Conservation (phyloP, 805 yeast species). For the Yamadazyma sp. region DNA sequence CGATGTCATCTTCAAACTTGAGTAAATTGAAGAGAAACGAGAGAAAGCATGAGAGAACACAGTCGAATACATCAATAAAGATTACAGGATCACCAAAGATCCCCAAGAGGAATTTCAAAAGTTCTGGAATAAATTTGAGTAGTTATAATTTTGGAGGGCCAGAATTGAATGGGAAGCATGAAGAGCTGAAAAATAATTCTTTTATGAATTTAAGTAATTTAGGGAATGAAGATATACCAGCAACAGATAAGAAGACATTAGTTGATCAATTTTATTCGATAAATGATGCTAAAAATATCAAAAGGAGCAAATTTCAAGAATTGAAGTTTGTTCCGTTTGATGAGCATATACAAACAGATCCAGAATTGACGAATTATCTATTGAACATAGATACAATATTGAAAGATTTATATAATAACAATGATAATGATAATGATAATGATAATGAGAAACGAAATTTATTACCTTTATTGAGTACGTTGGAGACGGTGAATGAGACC, state of each 20-base stretch:
- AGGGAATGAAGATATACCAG: no score
- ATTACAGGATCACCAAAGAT: background rate
- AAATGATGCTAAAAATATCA: conserved; percentile 13
- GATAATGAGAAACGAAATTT: conserved; percentile 3
- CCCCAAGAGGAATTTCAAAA: conserved; percentile 2
- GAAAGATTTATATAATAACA: conserved; percentile 5
- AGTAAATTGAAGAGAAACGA: background rate
- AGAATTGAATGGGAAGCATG: no score
- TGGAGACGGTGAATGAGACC: conserved; percentile 7
- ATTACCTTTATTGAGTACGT: conserved; percentile 7
- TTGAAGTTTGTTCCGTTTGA: conserved; percentile 8
- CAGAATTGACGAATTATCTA: conserved; percentile 24
- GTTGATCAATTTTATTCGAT: conserved; percentile 35
- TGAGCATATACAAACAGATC: conserved; percentile 8
- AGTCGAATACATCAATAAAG: background rate
- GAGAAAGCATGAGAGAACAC: conserved; percentile 1
- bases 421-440: background rate
- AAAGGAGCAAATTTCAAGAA: conserved; percentile 2
- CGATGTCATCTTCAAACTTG: background rate
- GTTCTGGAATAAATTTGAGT: conserved; percentile 1
- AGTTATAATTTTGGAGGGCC: no score
- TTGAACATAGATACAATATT: conserved; percentile 23
- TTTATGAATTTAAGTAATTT: no score
- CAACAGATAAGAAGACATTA: conserved; percentile 31
- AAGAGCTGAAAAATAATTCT: no score